Evolutionary conservation across 805 yeast genomes (phyloP).

Genomic region (Lachancea nothofagi): DNA sequence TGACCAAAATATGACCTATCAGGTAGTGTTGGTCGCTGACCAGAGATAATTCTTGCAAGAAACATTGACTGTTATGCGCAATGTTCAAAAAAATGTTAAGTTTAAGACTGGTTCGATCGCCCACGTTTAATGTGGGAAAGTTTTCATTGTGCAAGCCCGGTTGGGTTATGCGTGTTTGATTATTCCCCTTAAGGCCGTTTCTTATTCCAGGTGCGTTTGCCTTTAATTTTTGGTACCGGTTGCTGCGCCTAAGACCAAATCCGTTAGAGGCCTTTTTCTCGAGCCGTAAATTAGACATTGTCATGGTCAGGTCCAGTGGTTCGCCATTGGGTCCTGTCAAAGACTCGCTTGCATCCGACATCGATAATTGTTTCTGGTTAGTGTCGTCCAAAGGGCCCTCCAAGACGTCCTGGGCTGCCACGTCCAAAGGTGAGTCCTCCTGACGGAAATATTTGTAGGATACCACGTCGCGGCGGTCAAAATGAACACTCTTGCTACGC

Average conservation of each 20-base stretch:
- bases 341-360: constrained; percentile 7
- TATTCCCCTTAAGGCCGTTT: too few relatives aligned
- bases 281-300: constrained; percentile 5
- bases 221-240: constrained; percentile 7
- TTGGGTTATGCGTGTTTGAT: not conserved
- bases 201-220: constrained; percentile 1
- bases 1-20: constrained; percentile 72
- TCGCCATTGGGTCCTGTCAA: not conserved
- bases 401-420: constrained; percentile 37
- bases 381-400: constrained; percentile 26
- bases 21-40: constrained; percentile 53
- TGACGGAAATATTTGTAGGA: constrained; percentile 54
- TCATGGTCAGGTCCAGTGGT: constrained; percentile 8
- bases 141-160: constrained; percentile 28
- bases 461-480: constrained; percentile 63
- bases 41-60: constrained; percentile 56
- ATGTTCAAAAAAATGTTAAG: constrained; percentile 25
- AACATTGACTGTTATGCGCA: constrained; percentile 16
- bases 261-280: constrained; percentile 5
- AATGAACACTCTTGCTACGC: constrained; percentile 72
- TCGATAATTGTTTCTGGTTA: constrained; percentile 8
- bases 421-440: constrained; percentile 70
- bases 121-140: constrained; percentile 24
- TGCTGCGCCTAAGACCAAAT: constrained; percentile 8
- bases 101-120: constrained; percentile 22